Evolutionary conservation across 345 rosid species (phyloP).

Genomic region (Passiflora organensis): DNA sequence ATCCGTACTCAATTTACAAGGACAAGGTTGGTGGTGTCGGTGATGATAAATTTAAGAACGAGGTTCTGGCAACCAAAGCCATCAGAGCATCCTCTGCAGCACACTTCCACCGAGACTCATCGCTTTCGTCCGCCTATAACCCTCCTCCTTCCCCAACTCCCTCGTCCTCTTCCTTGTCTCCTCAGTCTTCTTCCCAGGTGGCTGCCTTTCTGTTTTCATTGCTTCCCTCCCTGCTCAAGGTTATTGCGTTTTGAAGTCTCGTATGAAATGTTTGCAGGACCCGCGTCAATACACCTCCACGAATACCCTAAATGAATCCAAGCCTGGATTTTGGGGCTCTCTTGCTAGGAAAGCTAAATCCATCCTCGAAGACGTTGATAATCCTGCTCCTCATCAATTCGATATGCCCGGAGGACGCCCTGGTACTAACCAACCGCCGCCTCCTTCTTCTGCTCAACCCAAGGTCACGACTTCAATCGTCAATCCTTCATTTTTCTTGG

Average conservation of each 20-base stretch:
- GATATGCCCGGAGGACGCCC: too few species aligned
- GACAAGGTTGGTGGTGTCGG: neutral
- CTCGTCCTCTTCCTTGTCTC: neutral
- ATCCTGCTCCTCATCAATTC: neutral
- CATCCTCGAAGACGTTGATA: constrained; percentile 17
- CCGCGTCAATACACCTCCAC: constrained; percentile 39
- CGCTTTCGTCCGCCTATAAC: constrained; percentile 32
- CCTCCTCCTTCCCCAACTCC: constrained; percentile 10
- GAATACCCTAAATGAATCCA: constrained; percentile 39
- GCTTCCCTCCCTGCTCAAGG: neutral
- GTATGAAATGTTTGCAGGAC: constrained; percentile 43
- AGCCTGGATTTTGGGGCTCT: constrained; percentile 33
- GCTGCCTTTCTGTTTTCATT: neutral
- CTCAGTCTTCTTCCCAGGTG: neutral
- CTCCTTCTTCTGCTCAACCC: neutral
- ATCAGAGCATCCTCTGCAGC: constrained; percentile 30
- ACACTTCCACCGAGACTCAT: constrained; percentile 22
- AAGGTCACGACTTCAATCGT: neutral
- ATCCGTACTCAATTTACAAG: too few species aligned
- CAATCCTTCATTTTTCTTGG: too few species aligned
- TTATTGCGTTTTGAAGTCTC: neutral
- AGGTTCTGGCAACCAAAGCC: constrained; percentile 24
- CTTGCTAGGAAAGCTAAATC: constrained; percentile 28
- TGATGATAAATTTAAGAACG: neutral
- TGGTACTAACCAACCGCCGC: neutral